Evolutionary conservation across 2,329 filamentous ascomycete genomes (phyloP).

Genomic region (Colletotrichum coccodes): DNA sequence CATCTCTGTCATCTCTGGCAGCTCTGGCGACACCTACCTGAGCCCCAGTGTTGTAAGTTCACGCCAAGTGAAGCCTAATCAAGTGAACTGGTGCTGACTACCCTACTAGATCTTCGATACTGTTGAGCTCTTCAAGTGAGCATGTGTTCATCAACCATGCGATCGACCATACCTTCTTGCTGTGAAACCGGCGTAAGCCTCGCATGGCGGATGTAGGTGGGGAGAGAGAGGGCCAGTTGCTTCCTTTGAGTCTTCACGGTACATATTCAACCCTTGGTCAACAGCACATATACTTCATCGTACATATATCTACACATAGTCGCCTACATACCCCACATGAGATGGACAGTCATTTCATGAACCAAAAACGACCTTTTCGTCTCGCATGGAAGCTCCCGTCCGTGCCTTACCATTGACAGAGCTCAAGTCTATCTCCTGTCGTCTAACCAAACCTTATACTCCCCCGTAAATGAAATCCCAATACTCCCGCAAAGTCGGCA

Average conservation of each 20-base stretch:
- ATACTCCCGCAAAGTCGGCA: too few species aligned
- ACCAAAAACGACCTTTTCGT: neutral
- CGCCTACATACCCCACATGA: neutral
- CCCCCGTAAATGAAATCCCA: too few species aligned
- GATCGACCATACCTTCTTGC: too few species aligned
- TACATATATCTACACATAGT: constrained; percentile 9
- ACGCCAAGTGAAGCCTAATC: neutral
- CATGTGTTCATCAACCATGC: neutral
- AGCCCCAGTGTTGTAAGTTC: constrained; percentile 62
- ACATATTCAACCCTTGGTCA: constrained; percentile 19
- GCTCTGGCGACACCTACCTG: constrained; percentile 62
- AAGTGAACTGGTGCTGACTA: neutral
- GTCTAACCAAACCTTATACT: too few species aligned
- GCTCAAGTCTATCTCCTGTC: too few species aligned
- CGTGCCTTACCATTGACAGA: too few species aligned
- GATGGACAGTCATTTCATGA: constrained; percentile 12
- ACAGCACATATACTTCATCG: constrained; percentile 17
- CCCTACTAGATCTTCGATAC: constrained; percentile 28
- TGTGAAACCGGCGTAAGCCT: neutral
- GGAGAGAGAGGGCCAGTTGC: neutral
- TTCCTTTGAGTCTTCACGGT: constrained; percentile 16
- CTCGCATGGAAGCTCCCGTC: neutral
- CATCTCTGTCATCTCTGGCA: constrained; percentile 68
- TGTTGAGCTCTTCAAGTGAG: constrained; percentile 31
- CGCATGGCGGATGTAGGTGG: neutral